Conservation (phyloP, 2,329 filamentous ascomycete genomes). For the Apiospora sp. region DNA sequence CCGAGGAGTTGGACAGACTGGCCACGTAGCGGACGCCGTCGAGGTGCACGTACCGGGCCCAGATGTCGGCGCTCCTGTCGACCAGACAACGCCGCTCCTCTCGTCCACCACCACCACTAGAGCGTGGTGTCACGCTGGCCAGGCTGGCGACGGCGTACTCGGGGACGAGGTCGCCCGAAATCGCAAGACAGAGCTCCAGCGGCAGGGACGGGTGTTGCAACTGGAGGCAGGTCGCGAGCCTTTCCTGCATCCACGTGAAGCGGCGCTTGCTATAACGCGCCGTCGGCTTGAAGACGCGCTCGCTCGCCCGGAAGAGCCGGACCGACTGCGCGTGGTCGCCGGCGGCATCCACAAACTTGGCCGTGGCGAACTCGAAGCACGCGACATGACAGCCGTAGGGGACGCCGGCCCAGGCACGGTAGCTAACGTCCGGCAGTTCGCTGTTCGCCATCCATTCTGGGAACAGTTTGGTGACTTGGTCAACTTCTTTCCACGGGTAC, state of each 20-base stretch:
- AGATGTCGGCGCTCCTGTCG: background rate
- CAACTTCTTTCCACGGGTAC: no score
- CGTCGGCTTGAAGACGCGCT: background rate
- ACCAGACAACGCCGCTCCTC: background rate
- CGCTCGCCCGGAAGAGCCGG: background rate
- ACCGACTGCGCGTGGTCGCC: no score
- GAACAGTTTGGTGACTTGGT: background rate
- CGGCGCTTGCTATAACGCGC: background rate
- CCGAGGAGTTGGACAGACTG: background rate
- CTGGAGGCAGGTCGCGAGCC: background rate
- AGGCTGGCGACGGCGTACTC: background rate
- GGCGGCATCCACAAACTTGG: background rate
- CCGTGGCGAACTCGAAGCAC: background rate
- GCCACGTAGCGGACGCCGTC: background rate
- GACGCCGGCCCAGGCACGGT: background rate
- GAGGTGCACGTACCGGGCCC: background rate
- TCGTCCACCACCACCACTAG: no score
- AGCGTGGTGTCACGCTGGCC: rapidly evolving
- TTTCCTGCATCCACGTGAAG: background rate
- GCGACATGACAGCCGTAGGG: background rate
- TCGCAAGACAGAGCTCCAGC: background rate
- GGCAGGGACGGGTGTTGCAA: background rate
- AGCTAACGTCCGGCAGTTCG: no score
- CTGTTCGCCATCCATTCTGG: background rate
- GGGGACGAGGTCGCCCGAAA: background rate